phyloP scores from a whole-genome alignment of 352 stramenopile genomes.

The Peronospora tabacina region DNA sequence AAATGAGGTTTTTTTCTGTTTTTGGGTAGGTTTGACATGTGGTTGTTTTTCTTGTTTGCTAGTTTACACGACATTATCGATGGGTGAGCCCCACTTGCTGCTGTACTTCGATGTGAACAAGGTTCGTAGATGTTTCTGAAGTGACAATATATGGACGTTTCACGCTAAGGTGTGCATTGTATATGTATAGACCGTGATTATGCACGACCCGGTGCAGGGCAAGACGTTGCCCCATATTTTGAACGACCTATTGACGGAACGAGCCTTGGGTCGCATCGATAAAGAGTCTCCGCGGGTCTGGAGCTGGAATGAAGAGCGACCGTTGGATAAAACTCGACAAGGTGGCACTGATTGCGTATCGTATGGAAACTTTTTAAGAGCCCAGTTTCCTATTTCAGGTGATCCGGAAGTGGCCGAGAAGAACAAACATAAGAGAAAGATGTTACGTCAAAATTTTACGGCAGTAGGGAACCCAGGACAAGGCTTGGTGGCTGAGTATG shows the following conservation, averaged over 20 bases:
- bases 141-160: not conserved
- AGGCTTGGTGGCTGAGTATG: conserved; percentile 34
- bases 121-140: conserved; percentile 18
- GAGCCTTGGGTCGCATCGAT: conserved; percentile 33
- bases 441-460: conserved; percentile 61
- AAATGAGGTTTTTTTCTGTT: too few species aligned
- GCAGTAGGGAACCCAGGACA: conserved; percentile 39
- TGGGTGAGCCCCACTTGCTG: conserved; percentile 36
- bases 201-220: conserved; percentile 74
- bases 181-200: conserved; percentile 57
- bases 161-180: not conserved
- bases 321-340: conserved; percentile 9
- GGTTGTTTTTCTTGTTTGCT: too few species aligned
- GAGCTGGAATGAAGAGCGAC: conserved; percentile 38
- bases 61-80: not conserved
- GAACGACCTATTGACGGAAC: conserved; percentile 69
- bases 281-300: conserved; percentile 37
- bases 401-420: conserved; percentile 37
- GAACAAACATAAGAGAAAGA: conserved; percentile 59
- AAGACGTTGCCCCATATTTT: conserved; percentile 66
- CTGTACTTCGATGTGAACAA: conserved; percentile 83
- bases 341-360: conserved; percentile 24
- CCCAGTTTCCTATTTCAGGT: conserved; percentile 50
- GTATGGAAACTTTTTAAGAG: conserved; percentile 56
- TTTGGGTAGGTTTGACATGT: not conserved